phyloP scores from a whole-genome alignment of 108 stramenopile genomes.

The Skeletonema marinoi region DNA sequence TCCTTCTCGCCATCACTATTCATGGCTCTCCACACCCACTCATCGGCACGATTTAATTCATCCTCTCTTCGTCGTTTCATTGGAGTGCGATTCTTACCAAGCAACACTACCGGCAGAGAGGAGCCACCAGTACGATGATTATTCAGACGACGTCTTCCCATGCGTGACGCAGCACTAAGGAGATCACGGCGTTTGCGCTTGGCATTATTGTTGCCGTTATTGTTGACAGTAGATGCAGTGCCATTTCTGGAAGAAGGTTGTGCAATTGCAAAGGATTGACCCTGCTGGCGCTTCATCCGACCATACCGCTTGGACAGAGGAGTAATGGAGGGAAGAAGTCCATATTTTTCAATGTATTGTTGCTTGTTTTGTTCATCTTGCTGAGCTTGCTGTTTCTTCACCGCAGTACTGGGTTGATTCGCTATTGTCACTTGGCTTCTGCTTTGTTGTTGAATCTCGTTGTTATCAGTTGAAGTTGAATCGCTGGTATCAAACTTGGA shows the following conservation, averaged over 20 bases:
- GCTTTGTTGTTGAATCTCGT: neutral
- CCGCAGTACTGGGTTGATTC: neutral
- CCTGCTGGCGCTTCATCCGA: slow-evolving; percentile 10
- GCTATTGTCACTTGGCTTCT: neutral
- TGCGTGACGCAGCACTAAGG: slow-evolving; percentile 1
- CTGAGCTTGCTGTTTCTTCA: neutral
- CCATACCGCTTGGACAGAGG: slow-evolving; percentile 32
- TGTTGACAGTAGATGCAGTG: neutral
- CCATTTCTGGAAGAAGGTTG: neutral
- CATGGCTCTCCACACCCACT: slow-evolving; percentile 26
- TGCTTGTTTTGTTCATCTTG: slow-evolving; percentile 14
- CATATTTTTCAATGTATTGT: slow-evolving; percentile 16
- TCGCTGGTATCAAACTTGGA: neutral
- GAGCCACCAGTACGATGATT: neutral
- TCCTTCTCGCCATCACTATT: slow-evolving; percentile 7
- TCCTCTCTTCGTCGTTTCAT: slow-evolving; percentile 1
- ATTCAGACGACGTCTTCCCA: neutral
- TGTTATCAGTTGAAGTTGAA: no score
- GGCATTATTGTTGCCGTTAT: neutral
- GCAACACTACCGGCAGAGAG: neutral
- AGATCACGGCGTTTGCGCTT: slow-evolving; percentile 17
- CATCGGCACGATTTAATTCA: slow-evolving; percentile 1
- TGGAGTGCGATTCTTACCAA: slow-evolving; percentile 11
- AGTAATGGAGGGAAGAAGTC: slow-evolving; percentile 24
- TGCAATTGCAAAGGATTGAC: slow-evolving; percentile 1